These are phyloP conservation scores for Xylaria scruposa DNA, from an alignment of 495 filamentous ascomycete genomes.

Conservation along the genomic window DNA sequence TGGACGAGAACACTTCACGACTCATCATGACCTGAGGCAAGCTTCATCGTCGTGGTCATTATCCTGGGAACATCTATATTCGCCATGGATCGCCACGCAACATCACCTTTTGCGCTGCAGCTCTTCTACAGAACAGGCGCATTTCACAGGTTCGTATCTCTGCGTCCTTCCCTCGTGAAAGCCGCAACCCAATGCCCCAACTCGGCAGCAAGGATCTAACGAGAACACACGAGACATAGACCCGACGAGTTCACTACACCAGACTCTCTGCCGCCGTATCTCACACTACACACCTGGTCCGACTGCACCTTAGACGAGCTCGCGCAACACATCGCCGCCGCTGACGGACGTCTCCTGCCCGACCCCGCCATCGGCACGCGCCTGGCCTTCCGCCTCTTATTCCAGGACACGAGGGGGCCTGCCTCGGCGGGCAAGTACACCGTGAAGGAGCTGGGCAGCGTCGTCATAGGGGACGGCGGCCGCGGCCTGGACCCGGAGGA, in stretches of 20 bases:
- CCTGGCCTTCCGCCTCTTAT: constrained; percentile 85
- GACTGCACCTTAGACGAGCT: constrained; percentile 85
- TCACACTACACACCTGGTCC: constrained; percentile 89
- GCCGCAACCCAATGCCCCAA: background rate
- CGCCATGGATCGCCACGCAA: constrained; percentile 67
- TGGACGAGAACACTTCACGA: background rate
- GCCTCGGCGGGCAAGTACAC: constrained; percentile 63
- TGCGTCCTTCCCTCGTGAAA: background rate
- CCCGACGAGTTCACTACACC: constrained; percentile 67
- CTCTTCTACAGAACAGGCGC: constrained; percentile 80
- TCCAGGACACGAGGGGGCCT: constrained; percentile 72
- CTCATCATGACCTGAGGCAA: constrained; percentile 20
- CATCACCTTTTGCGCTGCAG: constrained; percentile 87
- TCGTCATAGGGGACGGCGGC: constrained; percentile 74
- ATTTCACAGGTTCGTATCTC: constrained; percentile 66
- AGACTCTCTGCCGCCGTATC: constrained; percentile 65
- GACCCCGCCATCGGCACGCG: constrained; percentile 78
- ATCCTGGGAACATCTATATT: background rate
- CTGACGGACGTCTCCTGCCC: constrained; percentile 63
- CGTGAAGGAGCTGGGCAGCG: constrained; percentile 77
- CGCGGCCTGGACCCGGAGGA: constrained; percentile 48
- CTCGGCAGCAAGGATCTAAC: constrained; percentile 8
- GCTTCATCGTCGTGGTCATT: background rate
- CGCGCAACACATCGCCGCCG: constrained; percentile 62
- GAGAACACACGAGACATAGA: constrained; percentile 43